These are phyloP conservation scores for Pseudoperonospora humuli DNA, from an alignment of 352 stramenopile species.

Conservation along the genomic window DNA sequence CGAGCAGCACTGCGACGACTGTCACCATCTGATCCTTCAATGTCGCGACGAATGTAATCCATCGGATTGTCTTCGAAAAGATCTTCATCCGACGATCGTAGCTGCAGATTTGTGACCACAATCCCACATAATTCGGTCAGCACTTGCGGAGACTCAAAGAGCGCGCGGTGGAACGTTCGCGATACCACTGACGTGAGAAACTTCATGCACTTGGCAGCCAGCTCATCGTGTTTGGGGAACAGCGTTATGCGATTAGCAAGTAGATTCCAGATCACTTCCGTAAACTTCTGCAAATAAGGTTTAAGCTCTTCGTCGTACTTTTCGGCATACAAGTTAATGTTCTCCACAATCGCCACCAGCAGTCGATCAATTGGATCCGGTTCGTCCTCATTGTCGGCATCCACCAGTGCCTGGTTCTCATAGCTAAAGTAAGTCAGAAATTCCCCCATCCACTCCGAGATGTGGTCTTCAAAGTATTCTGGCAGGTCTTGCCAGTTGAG, in stretches of 20 bases:
- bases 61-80: constrained; percentile 98
- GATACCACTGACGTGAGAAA: constrained; percentile 95
- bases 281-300: constrained; percentile 93
- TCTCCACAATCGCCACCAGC: constrained; percentile 94
- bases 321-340: constrained; percentile 95
- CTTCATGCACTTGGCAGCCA: constrained; percentile 94
- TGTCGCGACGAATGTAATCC: constrained; percentile 97
- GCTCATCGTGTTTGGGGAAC: constrained; percentile 90
- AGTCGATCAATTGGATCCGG: constrained; percentile 89
- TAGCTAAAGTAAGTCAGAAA: constrained; percentile 95
- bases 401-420: constrained; percentile 87
- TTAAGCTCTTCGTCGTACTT: constrained; percentile 99
- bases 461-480: constrained; percentile 99
- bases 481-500: constrained; percentile 98
- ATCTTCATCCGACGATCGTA: constrained; percentile 95
- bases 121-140: constrained; percentile 93
- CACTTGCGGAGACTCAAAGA: constrained; percentile 82
- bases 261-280: constrained; percentile 76
- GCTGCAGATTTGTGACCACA: constrained; percentile 96
- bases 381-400: constrained; percentile 89
- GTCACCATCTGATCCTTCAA: constrained; percentile 96
- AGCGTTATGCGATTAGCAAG: constrained; percentile 65
- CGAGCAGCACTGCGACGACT: constrained; percentile 91
- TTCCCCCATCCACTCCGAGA: constrained; percentile 93
- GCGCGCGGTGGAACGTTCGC: constrained; percentile 89